Evolutionary conservation across 2,329 filamentous ascomycete species (phyloP), one percentile per base, ranked within the genome.

Genomic region (Fusarium sororula): DNA sequence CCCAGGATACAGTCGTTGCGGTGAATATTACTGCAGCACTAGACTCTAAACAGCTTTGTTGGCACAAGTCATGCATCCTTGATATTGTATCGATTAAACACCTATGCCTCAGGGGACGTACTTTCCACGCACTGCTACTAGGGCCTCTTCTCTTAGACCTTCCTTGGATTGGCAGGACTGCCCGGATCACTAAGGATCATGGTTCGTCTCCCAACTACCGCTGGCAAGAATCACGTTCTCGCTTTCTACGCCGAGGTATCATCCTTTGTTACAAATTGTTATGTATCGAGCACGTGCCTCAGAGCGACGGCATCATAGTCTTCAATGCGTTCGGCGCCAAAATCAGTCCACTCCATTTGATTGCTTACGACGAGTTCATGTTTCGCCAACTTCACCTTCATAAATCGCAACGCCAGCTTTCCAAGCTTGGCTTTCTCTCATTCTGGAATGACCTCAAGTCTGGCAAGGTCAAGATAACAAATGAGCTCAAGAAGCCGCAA

Each of bases 61-160:
- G 0, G 0, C 44, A 47, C 44, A 0, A 22, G 4, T 28, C 18
- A 22, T 47, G 44, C 13, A 0, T 0, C 2, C 4, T 4, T 22
- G 26, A 47, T 18, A 0, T 0, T 28, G 1, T 22, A 28, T 28
- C 18, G 0, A 47, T 47, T 3, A 22, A 15, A 28, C 0, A 28
- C 0, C 44, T 47, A 0, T 28, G 13, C 6, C 26, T 47, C 18
- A 3, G 4, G 0, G 26, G 44, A 0, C 13, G 0, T 0, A 22
- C 9, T 9, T 47, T 20, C 3, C 24, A 47, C 3, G 44, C 13
- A 0, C 13, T 48, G 14, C 6, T 30, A 17, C 45, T 48, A 0
- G 26, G 26, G 20, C 26, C 26, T 30, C 4, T 17, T 15, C 26
- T 48, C 14, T 0, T 48, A 3, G 45, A 48, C 0, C 20, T 48